Percentiles rank a stretch among this genome's conserved stretches.
Conservation (phyloP, 768 basidiomycete species). For the Tricholoma matsutake region DNA sequence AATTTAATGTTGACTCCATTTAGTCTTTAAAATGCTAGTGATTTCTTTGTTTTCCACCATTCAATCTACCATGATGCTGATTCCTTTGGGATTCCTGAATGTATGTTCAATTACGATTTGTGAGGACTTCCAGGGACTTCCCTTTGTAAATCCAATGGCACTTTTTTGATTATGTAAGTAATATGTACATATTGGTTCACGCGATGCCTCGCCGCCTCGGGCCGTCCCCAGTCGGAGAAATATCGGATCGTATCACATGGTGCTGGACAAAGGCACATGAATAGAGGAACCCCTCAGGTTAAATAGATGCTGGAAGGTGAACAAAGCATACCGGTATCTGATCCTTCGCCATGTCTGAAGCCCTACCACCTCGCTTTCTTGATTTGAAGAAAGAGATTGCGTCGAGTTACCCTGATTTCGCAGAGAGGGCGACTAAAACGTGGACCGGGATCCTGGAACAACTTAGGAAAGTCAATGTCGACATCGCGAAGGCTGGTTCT, state of each 20-base stretch:
- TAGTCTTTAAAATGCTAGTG: background rate
- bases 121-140: no score
- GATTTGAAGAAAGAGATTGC: constrained; percentile 60
- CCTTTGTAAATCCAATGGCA: no score
- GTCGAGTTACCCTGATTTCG: constrained; percentile 46
- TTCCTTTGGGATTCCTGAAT: background rate
- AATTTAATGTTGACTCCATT: constrained; percentile 7
- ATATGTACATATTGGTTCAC: no score
- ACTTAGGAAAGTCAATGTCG: constrained; percentile 42
- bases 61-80: background rate
- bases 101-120: background rate
- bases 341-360: constrained; percentile 8
- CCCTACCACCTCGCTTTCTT: constrained; percentile 46
- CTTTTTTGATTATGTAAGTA: no score
- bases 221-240: background rate
- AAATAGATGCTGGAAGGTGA: background rate
- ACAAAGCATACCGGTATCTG: background rate
- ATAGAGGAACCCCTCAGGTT: background rate
- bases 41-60: background rate
- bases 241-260: background rate
- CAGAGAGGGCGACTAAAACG: constrained; percentile 44
- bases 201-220: no score
- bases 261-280: background rate
- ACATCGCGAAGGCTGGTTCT: constrained; percentile 44
- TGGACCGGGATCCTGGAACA: constrained; percentile 59